Percentiles rank a stretch among this genome's conserved stretches.
phyloP scores from a whole-genome alignment of 352 stramenopile genomes.

The Pseudoperonospora humuli region DNA sequence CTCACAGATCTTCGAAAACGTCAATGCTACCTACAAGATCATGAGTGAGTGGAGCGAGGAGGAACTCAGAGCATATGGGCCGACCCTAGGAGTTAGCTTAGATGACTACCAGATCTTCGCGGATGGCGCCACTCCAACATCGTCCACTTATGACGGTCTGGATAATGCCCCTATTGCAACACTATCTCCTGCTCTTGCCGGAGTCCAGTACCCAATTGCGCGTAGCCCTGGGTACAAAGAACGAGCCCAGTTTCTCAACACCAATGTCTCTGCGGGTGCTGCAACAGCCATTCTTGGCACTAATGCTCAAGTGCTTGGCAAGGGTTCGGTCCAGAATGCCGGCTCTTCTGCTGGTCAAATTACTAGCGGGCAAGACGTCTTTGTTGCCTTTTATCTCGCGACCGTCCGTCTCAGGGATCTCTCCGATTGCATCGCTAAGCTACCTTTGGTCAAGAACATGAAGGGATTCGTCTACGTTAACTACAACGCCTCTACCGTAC shows the following conservation, averaged over 20 bases:
- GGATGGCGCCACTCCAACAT: neutral
- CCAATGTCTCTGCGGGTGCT: neutral
- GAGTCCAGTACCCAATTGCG: neutral
- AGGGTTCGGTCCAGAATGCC: neutral
- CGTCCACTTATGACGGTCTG: neutral
- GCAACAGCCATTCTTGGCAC: neutral
- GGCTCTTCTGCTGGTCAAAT: neutral
- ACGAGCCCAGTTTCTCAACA: neutral
- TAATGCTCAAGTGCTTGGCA: neutral
- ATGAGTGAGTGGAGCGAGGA: neutral
- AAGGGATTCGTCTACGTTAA: conserved; percentile 1
- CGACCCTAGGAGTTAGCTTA: neutral
- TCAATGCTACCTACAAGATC: neutral
- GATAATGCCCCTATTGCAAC: neutral
- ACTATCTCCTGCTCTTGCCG: neutral
- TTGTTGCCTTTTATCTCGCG: neutral
- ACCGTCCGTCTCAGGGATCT: neutral
- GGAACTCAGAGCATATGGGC: neutral
- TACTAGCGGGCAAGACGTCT: neutral
- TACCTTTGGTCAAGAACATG: neutral
- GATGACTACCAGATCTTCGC: neutral
- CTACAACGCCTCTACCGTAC: neutral
- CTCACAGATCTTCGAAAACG: neutral
- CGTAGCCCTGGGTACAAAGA: neutral
- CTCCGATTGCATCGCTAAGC: neutral